Conservation (phyloP, 2,329 filamentous ascomycete species). For the Cytospora chrysosperma region DNA sequence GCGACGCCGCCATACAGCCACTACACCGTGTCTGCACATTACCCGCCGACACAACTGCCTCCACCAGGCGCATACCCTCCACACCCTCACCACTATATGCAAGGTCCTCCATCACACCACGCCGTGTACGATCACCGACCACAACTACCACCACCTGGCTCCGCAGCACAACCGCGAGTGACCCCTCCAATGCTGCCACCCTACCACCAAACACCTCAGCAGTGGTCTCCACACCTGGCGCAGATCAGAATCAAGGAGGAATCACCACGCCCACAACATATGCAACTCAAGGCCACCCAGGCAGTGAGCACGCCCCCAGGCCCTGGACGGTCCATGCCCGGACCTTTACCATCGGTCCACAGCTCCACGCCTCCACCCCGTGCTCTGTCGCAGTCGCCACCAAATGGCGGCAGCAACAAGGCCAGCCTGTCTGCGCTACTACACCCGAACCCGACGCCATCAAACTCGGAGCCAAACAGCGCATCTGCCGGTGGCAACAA, state of each 20-base stretch:
- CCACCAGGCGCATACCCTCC: conserved; percentile 34
- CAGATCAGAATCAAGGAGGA: conserved; percentile 35
- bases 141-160: conserved; percentile 27
- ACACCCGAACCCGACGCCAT: conserved; percentile 52
- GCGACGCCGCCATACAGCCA: conserved; percentile 55
- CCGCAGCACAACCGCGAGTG: conserved; percentile 20
- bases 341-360: conserved; percentile 35
- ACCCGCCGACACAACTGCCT: conserved; percentile 25
- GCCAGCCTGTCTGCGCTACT: conserved; percentile 49
- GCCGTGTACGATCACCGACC: conserved; percentile 27
- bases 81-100: conserved; percentile 29
- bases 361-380: conserved; percentile 40
- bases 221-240: conserved; percentile 34
- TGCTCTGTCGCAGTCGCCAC: conserved; percentile 50
- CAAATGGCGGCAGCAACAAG: conserved; percentile 40
- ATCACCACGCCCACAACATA: conserved; percentile 45
- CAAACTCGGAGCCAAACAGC: conserved; percentile 46
- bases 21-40: conserved; percentile 36
- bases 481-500: conserved; percentile 42
- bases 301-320: background rate
- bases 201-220: conserved; percentile 28
- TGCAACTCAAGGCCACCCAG: conserved; percentile 27
- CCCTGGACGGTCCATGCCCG: conserved; percentile 37
- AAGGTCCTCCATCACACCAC: conserved; percentile 30
- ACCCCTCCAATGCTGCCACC: conserved; percentile 22